Conservation (phyloP, 805 yeast species). For the Ogataea philodendri region DNA sequence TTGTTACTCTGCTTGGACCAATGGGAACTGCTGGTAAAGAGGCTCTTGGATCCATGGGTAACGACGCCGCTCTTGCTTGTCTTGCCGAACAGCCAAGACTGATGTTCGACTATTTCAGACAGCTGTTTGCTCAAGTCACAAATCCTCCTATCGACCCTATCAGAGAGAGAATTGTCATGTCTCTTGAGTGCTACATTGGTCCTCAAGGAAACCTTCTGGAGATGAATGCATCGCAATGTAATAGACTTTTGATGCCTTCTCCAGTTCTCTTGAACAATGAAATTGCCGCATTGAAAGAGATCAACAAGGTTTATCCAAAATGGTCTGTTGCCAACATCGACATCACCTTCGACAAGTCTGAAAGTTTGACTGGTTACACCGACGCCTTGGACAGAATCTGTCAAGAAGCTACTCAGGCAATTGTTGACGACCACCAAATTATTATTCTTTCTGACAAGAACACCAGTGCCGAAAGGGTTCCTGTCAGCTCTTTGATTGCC, state of each 20-base stretch:
- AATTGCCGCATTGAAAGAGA: constrained; percentile 69
- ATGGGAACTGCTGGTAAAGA: constrained; percentile 93
- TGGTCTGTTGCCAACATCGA: constrained; percentile 86
- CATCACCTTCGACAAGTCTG: constrained; percentile 79
- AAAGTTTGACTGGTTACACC: constrained; percentile 84
- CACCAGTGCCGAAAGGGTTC: constrained; percentile 58
- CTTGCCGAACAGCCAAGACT: constrained; percentile 88
- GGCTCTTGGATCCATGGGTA: constrained; percentile 98
- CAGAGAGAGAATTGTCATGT: constrained; percentile 95
- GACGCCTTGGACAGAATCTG: constrained; percentile 84
- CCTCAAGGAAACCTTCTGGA: constrained; percentile 97
- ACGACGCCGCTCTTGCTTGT: constrained; percentile 94
- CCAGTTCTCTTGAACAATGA: constrained; percentile 79
- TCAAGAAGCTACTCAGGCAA: constrained; percentile 80
- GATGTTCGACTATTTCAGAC: constrained; percentile 90
- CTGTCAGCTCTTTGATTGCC: constrained; percentile 89
- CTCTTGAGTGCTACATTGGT: constrained; percentile 93
- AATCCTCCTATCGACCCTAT: constrained; percentile 99
- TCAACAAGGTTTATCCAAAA: constrained; percentile 72
- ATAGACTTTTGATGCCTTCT: constrained; percentile 75
- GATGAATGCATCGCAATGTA: constrained; percentile 89
- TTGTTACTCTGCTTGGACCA: constrained; percentile 78
- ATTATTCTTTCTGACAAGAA: constrained; percentile 73
- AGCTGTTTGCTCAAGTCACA: constrained; percentile 96
- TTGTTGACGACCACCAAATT: constrained; percentile 70